These are phyloP conservation scores for Blastobotrys elegans DNA, from an alignment of 1,139 yeast species.

Conservation along the genomic window DNA sequence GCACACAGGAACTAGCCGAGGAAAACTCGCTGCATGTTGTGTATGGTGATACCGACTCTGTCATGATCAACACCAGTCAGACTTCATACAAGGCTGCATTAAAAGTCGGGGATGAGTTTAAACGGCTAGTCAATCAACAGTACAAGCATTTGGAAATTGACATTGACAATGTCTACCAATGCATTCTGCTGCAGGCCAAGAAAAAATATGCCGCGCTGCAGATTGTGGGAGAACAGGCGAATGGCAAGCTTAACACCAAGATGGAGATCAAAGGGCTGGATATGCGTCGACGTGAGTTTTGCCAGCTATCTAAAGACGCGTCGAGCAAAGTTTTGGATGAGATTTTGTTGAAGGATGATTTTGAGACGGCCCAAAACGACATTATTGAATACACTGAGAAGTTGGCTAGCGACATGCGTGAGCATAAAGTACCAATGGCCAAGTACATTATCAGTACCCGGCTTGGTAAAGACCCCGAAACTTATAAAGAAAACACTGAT, in stretches of 20 bases:
- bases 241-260: slow-evolving; percentile 45
- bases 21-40: slow-evolving; percentile 76
- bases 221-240: slow-evolving; percentile 45
- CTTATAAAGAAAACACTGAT: slow-evolving; percentile 40
- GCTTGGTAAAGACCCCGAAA: slow-evolving; percentile 39
- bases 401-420: slow-evolving; percentile 53
- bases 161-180: slow-evolving; percentile 86
- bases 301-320: slow-evolving; percentile 85
- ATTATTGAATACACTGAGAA: slow-evolving; percentile 70
- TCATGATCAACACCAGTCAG: slow-evolving; percentile 93
- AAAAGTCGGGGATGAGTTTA: slow-evolving; percentile 79
- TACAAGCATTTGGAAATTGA: slow-evolving; percentile 88
- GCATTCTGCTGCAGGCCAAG: slow-evolving; percentile 85
- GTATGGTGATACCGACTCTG: slow-evolving; percentile 99
- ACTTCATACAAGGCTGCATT: slow-evolving; percentile 67
- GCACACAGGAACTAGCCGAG: slow-evolving; percentile 90
- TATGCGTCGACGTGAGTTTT: slow-evolving; percentile 94
- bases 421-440: slow-evolving; percentile 56
- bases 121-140: slow-evolving; percentile 78
- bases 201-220: slow-evolving; percentile 92
- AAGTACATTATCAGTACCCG: slow-evolving; percentile 44
- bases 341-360: slow-evolving; percentile 66
- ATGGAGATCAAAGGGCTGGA: slow-evolving; percentile 95
- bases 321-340: slow-evolving; percentile 72
- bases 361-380: slow-evolving; percentile 70